Base-by-base conservation (phyloP, 768 basidiomycete genomes). In the Strobilomyces dryophilus region DNA sequence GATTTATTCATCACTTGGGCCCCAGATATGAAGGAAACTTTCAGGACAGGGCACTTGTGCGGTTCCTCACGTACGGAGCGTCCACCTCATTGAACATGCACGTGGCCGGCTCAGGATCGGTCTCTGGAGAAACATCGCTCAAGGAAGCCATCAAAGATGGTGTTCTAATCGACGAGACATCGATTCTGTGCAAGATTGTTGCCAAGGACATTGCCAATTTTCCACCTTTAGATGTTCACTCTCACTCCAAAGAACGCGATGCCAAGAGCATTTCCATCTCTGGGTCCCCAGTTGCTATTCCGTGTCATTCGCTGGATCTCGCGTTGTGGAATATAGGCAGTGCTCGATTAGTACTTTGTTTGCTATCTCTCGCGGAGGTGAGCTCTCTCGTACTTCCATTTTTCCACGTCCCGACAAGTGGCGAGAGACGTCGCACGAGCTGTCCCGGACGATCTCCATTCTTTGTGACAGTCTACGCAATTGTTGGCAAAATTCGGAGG, bases 401-500 rank as follows among this genome's bases (percentile, higher is more conserved):
- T 18, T 45, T 27, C 2, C 8, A 12, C 27, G 12, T 42, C 26
- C 41, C 8, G 36, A 24, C 42, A 26, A 59, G 20, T 20, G 37
- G 14, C 27, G 42, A 31, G 59, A 92, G 86, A 90, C 83, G 0
- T 71, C 84, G 0, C 88, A 89, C 55, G 91, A 94, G 59, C 61
- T 95, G 3, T 88, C 87, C 1, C 74, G 85, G 15, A 79, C 90
- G 0, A 68, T 94, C 7, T 74, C 83, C 4, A 81, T 94, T 26
- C 68, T 95, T 20, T 79, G 82, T 9, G 92, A 95, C 60, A 82
- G 87, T 3, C 66, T 97, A 42, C 82, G 82, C 57, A 85, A 88
- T 59, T 89, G 83, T 60, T 98, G 95, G 95, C 82, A 90, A 61
- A 92, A 92, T 62, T 94, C 90, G 34, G 94, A 95, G 64, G 95